Base-by-base conservation (phyloP, 2,329 filamentous ascomycete species). In the Fusarium sp. region DNA sequence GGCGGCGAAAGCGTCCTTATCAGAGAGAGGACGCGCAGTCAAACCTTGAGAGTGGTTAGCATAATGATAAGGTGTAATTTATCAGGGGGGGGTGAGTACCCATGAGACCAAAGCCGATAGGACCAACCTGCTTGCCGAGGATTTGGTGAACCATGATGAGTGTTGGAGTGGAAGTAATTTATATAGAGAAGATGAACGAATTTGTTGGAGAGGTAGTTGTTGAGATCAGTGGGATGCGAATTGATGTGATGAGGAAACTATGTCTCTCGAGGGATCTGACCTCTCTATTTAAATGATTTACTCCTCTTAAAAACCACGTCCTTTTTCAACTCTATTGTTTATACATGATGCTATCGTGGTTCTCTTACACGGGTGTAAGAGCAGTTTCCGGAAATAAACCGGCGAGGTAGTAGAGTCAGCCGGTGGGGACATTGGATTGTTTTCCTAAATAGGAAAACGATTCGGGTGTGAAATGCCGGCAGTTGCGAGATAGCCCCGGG, bases 1-100 rank as follows among this genome's bases (percentile, higher is more conserved):
- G 33, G 87, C 85, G 44, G 84, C 84, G 71, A 89, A 87, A 33
- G 84, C 80, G 59, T 84, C 66, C 39, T 85, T 82, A 33, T 77
- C 68, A 13, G 74, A 52, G 18, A 75, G 41, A 53, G 72, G 74
- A 5, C 44, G 49, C 14, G 31, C 25, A 20, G 75, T 77, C 42
- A 77, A 60, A 13, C 75, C 75, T 77, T 18, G 25, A 46, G 53
- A 65, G 66, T 42, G 67, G 59, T 59, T 41, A 59, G 54, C 29
- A 20, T 31, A 27, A 41, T 36, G 22, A 42, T 79, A 76, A 25
- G 78, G 13, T 42, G 77, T 59, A 20, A 49, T 35, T 47, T 73
- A 10, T 52, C 33, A 22, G 47, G 20, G 45, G 45, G n/a, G 20
- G 29, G 20, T 29, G 27, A 8, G 41, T 70, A 76, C 76, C 68